Base-by-base conservation (phyloP, 257 asterid species). In the Fraxinus excelsior region DNA sequence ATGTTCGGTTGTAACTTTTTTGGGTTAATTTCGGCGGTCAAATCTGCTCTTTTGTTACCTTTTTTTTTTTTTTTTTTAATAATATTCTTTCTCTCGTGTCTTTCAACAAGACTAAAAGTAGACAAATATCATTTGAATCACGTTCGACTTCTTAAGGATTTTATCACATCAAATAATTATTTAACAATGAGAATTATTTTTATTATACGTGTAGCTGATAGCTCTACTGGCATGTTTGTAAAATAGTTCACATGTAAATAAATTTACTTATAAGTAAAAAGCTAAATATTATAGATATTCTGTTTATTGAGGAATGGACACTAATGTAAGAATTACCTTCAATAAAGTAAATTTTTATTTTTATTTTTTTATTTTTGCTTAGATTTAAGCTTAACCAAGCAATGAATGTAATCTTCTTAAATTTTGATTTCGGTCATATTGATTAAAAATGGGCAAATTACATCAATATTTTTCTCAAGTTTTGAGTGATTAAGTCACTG, bases 21-120 rank as follows among this genome's bases (percentile, higher is more conserved):
- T 26, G 26, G 68, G 29, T 62, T 62, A 62, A 62, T 26, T 62
- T 62, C 68, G 34, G 68, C 68, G 26, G 35, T 62, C 68, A 62
- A 62, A 62, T 10, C 18, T 25, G 10, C 34, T 23, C 26, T 23
- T 62, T 26, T 12, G 32, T 25, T 60, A 21, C 31, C 1, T 25
- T 60, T 60, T 10, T 23, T 0, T 2, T 1, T 8, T 1, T 7
- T 7, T n/a, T n/a, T n/a, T n/a, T n/a, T n/a, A n/a, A n/a, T n/a
- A n/a, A n/a, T 6, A 5, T 0, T 8, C 10, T 34, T 34, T 3
- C 10, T 7, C 10, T n/a, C 21, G 2, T 56, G 8, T 7, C 5
- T 56, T 60, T 60, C 16, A 18, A 18, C 4, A 11, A 56, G 25
- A 56, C 25, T 18, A 21, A 18, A 21, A 21, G 65, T 18, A 6